A percentile compares a stretch with the other conserved stretches of the same genome.
Evolutionary conservation across 1,139 yeast genomes (phyloP).

Genomic region (Williopsis jadinii): DNA sequence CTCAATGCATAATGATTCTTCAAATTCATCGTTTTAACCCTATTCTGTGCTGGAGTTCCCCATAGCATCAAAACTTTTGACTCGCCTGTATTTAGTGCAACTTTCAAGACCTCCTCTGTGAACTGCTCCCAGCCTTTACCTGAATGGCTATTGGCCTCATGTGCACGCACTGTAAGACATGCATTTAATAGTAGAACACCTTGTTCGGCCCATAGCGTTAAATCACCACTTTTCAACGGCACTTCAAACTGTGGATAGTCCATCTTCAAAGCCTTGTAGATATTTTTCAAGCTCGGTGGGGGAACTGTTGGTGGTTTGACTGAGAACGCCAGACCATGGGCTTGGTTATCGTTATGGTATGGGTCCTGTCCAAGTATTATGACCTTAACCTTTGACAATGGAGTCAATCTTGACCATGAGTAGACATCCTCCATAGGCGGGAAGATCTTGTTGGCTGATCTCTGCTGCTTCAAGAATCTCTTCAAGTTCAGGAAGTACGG

Average conservation of each 20-base stretch:
- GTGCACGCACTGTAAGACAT: constrained; percentile 87
- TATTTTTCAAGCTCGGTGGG: constrained; percentile 88
- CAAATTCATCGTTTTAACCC: constrained; percentile 36
- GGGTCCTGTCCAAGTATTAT: constrained; percentile 95
- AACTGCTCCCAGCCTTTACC: constrained; percentile 90
- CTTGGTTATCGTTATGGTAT: constrained; percentile 86
- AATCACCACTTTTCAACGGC: constrained; percentile 46
- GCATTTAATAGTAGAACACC: constrained; percentile 90
- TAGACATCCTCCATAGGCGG: constrained; percentile 79
- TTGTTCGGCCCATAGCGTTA: constrained; percentile 78
- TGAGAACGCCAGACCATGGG: constrained; percentile 94
- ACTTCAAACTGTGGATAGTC: constrained; percentile 68
- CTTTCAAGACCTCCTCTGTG: constrained; percentile 55
- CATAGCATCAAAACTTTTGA: constrained; percentile 83
- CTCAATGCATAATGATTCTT: constrained; percentile 42
- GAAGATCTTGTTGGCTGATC: constrained; percentile 40
- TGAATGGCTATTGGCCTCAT: constrained; percentile 89
- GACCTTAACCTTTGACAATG: constrained; percentile 66
- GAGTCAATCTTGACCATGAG: constrained; percentile 89
- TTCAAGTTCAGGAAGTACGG: constrained; percentile 81
- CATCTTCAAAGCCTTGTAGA: constrained; percentile 66
- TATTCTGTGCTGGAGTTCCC: constrained; percentile 89
- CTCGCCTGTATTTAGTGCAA: constrained; percentile 24
- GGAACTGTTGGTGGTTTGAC: constrained; percentile 77
- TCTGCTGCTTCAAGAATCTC: constrained; percentile 39